Base-by-base conservation (phyloP, 2,329 filamentous ascomycete genomes). In the Aspergillus pseudoviridinutans region DNA sequence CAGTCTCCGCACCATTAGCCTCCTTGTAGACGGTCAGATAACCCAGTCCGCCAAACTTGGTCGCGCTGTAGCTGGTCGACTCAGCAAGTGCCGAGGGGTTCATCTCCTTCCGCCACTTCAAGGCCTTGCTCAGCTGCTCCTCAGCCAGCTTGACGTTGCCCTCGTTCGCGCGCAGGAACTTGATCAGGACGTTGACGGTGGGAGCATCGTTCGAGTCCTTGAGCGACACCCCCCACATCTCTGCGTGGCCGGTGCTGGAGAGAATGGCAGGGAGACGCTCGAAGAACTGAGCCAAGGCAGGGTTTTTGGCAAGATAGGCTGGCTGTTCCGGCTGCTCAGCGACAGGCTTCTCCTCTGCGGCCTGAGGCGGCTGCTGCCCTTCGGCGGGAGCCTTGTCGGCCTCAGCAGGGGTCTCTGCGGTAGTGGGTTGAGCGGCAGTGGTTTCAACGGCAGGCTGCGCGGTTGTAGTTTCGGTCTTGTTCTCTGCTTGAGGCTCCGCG, bases 151-250 rank as follows among this genome's bases (percentile, higher is more conserved):
- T 79, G 6, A 91, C 72, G 68, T 95, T 87, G 60, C 88, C 87
- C 60, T 87, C 86, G 73, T 97, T 97, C 71, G 92, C 93, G 65
- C 92, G 90, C 56, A 97, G 84, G 78, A 92, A 97, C 79, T 97
- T 97, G 72, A 96, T 91, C 51, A 97, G 81, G 53, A 97, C 84
- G 66, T 96, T 87, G 71, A 89, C 87, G 50, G 89, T 92, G 55
- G 90, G 90, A 53, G 92, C 81, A 66, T 91, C 82, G 44, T 76
- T 66, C 55, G 66, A 67, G 56, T 71, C 67, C 58, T 74, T 71
- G 49, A 97, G 84, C 32, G 83, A 79, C 54, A 97, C 86, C 51
- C 92, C 92, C 86, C 92, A 97, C 82, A 97, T 90, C 80, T 97
- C 92, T 53, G 78, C 77, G 75, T 96, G 82, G 17, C 77, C 80